These are phyloP conservation scores for Wallacemonas collosoma DNA, from an alignment of 208 protist species.

Conservation along the genomic window DNA sequence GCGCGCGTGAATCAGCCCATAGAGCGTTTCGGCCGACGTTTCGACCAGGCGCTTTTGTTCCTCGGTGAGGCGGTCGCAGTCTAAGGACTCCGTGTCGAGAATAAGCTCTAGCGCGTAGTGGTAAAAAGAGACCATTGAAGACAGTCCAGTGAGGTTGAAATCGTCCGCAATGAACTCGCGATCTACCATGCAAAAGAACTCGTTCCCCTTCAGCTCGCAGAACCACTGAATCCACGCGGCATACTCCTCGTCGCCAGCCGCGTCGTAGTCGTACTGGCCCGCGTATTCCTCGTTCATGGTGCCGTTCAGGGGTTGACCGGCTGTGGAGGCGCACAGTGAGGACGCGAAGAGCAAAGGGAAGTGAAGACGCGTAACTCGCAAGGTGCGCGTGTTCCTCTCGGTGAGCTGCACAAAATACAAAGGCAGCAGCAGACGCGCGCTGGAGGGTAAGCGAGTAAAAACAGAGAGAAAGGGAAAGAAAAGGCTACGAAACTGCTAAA, in stretches of 20 bases:
- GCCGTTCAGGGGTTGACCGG: too few relatives aligned
- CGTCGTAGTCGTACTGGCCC: conserved; percentile 52
- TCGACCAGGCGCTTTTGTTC: conserved; percentile 96
- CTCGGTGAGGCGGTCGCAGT: conserved; percentile 93
- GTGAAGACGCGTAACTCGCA: neutral
- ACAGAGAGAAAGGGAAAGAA: neutral
- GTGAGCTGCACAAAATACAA: too few relatives aligned
- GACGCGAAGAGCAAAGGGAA: neutral
- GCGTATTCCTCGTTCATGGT: conserved; percentile 48
- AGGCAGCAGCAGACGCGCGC: too few relatives aligned
- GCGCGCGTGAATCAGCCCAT: conserved; percentile 98
- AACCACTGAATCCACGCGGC: conserved; percentile 98
- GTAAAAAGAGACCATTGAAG: conserved; percentile 96
- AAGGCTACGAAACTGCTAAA: neutral
- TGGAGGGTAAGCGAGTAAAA: neutral
- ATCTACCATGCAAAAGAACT: conserved; percentile 98
- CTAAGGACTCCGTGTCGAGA: conserved; percentile 93
- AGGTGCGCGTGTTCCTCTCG: too few relatives aligned
- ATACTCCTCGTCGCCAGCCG: conserved; percentile 91
- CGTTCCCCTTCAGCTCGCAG: conserved; percentile 97
- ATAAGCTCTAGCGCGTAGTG: conserved; percentile 98
- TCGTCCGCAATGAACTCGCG: conserved; percentile 98
- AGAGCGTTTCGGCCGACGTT: conserved; percentile 96
- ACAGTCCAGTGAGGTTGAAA: conserved; percentile 98
- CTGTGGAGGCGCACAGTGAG: too few relatives aligned